Base-by-base conservation (phyloP, 331 rosid genomes). In the Malus hybrid region DNA sequence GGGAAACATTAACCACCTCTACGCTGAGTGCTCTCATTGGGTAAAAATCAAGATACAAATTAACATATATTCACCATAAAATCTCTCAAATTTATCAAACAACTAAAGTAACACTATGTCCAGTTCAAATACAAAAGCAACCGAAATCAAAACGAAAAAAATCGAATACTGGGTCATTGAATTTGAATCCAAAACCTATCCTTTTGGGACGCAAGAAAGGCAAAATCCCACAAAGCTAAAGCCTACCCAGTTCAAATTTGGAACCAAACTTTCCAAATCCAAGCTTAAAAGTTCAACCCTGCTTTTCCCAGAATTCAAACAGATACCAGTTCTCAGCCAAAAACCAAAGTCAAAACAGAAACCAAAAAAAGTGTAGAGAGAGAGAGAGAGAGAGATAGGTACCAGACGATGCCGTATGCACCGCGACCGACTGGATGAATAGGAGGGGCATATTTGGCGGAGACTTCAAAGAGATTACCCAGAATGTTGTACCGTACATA, bases 361-460 rank as follows among this genome's bases (percentile, higher is more conserved):
- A 5, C 14, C 64, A 24, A 29, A 44, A 77, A 78, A 78, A 55
- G 34, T 15, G 26, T 3, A 39, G 4, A 52, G 7, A 15, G 6
- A 62, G 10, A 62, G 10, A 66, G 18, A 30, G 65, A n/a, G 67
- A 30, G 26, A 56, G 15, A 33, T 6, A 75, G 61, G 46, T 72
- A 94, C 99, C 99, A 94, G 74, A 94, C 97, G 88, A 92, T 84
- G 84, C 97, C 99, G 82, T 92, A 92, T 6, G 99, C 95, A 58
- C 99, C 99, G 61, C 99, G 95, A 28, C 99, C 97, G 46, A 94
- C 96, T 42, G 99, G 99, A 30, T 86, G 87, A 2, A 94, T 82
- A 19, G 99, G 96, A 30, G 99, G 96, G 32, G 77, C 82, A 67
- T 92, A 94, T 36, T 92, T 92, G 58, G 91, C 76, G 32, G 86